Evolutionary conservation across 352 stramenopile genomes (phyloP), one percentile per base, ranked within the genome.

Genomic region (Vaucheria bursata): DNA sequence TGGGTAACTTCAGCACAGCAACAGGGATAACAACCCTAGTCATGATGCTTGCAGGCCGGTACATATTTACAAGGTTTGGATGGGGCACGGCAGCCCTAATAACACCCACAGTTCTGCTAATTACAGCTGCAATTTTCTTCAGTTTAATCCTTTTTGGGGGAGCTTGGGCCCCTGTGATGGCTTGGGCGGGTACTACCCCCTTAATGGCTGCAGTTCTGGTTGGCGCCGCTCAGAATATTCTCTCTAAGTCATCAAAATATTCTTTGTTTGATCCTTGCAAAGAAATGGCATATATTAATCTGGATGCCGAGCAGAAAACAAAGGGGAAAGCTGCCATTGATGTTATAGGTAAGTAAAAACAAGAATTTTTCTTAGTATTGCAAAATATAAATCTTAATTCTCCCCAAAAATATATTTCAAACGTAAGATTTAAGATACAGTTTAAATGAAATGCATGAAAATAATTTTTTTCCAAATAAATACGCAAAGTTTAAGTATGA

Each of bases 211-310:
- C 79, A 31, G 66, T 84, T 50, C 74, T 67, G 79, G 74, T 84
- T 32, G 79, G 79, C 12, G 74, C 78, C 50, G 79, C 84, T 25
- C 79, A 84, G 68, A 84, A 82, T n/a, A 76, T 84, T 1, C 69
- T 87, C 0, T 81, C 65, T 5, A 85, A 86, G 74, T 76, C 81
- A 1, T 84, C 81, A 32, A 88, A 86, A 38, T 87, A 84, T 72
- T 71, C 84, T 12, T 49, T 86, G 7, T 88, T 87, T 74, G 85
- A 88, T 67, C 84, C 83, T 6, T 84, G 78, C 1, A 89, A 87
- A 31, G 84, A 90, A 85, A 93, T 93, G 88, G 87, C 88, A n/a
- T 94, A 94, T 59, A 94, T 94, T 77, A 88, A 88, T 8, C 73
- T 94, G 31, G 89, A 92, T 76, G 78, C 91, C 33, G 88, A 94